Percentiles rank a stretch among this genome's conserved stretches.
Evolutionary conservation across 352 stramenopile genomes (phyloP).

Genomic region (Pythium volutum): DNA sequence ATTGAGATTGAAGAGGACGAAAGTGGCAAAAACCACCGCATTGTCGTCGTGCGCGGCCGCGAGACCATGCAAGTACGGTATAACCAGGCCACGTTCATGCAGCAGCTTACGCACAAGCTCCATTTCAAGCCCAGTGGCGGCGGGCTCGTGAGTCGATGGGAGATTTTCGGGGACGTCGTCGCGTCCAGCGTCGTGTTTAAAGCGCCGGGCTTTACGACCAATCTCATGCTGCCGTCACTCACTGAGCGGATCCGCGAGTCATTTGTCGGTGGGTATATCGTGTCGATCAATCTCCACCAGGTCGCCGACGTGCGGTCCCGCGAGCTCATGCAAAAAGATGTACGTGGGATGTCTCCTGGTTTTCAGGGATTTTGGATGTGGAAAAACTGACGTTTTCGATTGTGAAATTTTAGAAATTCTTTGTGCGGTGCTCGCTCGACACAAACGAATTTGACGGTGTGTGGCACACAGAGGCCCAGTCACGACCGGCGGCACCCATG

Average conservation of each 20-base stretch:
- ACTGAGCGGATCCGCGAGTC: slow-evolving; percentile 82
- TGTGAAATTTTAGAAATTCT: slow-evolving; percentile 47
- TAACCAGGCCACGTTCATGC: slow-evolving; percentile 84
- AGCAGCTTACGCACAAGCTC: slow-evolving; percentile 85
- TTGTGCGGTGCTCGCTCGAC: slow-evolving; percentile 81
- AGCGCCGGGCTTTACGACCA: slow-evolving; percentile 67
- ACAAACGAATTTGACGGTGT: slow-evolving; percentile 83
- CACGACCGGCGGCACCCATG: slow-evolving; percentile 39
- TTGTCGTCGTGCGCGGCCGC: slow-evolving; percentile 68
- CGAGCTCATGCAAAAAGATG: slow-evolving; percentile 53
- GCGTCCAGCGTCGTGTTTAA: slow-evolving; percentile 87
- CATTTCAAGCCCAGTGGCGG: slow-evolving; percentile 65
- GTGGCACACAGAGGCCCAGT: slow-evolving; percentile 84
- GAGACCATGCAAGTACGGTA: slow-evolving; percentile 84
- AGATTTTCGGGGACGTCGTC: slow-evolving; percentile 85
- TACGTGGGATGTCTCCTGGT: slow-evolving; percentile 11
- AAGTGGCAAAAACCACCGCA: slow-evolving; percentile 35
- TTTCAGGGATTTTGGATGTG: no score
- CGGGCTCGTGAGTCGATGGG: slow-evolving; percentile 64
- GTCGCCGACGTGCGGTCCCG: slow-evolving; percentile 61
- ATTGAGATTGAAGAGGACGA: slow-evolving; percentile 58
- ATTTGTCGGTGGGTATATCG: slow-evolving; percentile 77
- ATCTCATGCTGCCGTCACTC: slow-evolving; percentile 73
- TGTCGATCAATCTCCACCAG: slow-evolving; percentile 61
- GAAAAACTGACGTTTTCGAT: slow-evolving; percentile 1